Conservation (phyloP, 1,139 yeast genomes). For the Magnusiomyces paraingens region DNA sequence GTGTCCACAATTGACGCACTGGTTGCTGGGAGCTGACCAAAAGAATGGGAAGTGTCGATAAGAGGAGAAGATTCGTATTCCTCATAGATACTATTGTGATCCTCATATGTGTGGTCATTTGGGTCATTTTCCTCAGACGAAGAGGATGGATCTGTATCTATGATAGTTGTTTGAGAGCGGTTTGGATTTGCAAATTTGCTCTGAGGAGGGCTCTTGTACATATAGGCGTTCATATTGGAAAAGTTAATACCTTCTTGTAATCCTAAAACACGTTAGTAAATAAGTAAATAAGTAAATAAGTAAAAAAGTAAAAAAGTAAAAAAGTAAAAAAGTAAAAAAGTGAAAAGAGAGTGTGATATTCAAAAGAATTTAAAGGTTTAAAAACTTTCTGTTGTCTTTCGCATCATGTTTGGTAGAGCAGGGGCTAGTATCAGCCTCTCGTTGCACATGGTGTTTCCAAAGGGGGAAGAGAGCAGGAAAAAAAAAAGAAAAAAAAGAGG, state of each 20-base stretch:
- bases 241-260: conserved; percentile 16
- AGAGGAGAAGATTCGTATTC: conserved; percentile 10
- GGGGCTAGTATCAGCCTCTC: too few relatives aligned
- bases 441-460: too few relatives aligned
- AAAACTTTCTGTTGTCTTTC: too few relatives aligned
- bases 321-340: background rate
- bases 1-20: background rate
- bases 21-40: conserved; percentile 11
- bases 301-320: background rate
- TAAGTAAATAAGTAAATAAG: background rate
- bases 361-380: background rate
- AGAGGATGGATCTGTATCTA: conserved; percentile 16
- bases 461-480: too few relatives aligned
- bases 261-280: conserved; percentile 5
- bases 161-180: conserved; percentile 17
- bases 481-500: too few relatives aligned
- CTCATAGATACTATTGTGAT: conserved; percentile 9
- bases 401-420: too few relatives aligned
- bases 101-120: background rate
- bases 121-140: conserved; percentile 12
- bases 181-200: conserved; percentile 10
- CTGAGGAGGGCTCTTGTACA: background rate
- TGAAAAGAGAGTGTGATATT: too few relatives aligned
- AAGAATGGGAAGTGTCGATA: background rate
- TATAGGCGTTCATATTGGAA: conserved; percentile 9